Conservation (phyloP, 1,139 yeast genomes). For the Zygosaccharomyces pseudobailii region DNA sequence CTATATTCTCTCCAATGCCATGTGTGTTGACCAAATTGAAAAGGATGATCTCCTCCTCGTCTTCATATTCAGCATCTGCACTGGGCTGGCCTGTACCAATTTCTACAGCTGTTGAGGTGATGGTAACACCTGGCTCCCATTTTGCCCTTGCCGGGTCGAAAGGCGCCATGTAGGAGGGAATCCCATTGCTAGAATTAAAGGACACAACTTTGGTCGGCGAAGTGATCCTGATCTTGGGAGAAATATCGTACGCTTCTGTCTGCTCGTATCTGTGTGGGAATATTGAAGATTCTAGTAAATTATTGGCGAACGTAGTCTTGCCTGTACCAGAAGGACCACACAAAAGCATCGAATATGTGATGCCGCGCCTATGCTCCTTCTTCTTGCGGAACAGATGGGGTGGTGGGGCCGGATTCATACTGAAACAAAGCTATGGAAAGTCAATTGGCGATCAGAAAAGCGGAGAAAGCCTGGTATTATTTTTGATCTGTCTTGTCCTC, state of each 20-base stretch:
- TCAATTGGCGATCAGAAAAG: too few species aligned
- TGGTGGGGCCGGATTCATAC: conserved; percentile 14
- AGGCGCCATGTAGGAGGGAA: conserved; percentile 30
- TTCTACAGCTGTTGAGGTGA: conserved; percentile 62
- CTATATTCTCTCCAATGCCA: conserved; percentile 72
- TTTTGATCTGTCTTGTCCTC: too few species aligned
- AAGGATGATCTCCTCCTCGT: conserved; percentile 52
- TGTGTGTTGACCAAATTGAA: conserved; percentile 68
- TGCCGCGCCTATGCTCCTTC: conserved; percentile 79
- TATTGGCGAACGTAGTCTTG: conserved; percentile 75
- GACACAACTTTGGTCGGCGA: conserved; percentile 36
- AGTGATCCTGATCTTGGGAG: conserved; percentile 31
- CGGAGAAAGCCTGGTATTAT: too few species aligned
- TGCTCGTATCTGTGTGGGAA: conserved; percentile 50
- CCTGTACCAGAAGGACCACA: conserved; percentile 79
- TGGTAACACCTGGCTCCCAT: conserved; percentile 54
- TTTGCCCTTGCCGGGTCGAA: conserved; percentile 39
- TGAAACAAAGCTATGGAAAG: background rate
- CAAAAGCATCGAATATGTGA: conserved; percentile 74
- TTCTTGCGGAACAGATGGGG: conserved; percentile 36
- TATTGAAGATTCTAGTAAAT: conserved; percentile 59
- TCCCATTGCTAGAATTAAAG: conserved; percentile 34
- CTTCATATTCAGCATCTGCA: conserved; percentile 33
- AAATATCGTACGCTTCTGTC: conserved; percentile 16
- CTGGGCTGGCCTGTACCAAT: conserved; percentile 38